Evolutionary conservation across 371 early-diverging fungal species (phyloP).

Genomic region (Mucor velutinosus): DNA sequence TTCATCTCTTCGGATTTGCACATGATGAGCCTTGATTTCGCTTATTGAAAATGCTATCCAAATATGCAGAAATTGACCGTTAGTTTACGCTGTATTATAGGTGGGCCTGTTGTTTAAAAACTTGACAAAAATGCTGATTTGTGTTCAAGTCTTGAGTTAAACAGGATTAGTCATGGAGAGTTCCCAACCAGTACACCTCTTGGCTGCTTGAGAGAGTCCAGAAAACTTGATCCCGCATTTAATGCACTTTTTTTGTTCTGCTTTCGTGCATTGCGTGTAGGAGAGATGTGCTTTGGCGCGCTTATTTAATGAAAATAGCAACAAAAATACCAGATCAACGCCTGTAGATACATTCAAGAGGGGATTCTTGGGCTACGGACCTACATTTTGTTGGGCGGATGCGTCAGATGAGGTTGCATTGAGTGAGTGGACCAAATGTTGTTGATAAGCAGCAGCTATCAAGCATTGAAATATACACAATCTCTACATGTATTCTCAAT

Average conservation of each 20-base stretch:
- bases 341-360: no score
- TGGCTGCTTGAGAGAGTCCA: no score
- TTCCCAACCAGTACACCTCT: not conserved
- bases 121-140: not conserved
- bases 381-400: no score
- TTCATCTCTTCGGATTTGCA: not conserved
- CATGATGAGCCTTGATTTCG: not conserved
- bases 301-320: no score
- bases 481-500: no score
- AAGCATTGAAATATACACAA: no score
- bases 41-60: not conserved
- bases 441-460: no score
- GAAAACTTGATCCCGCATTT: not conserved
- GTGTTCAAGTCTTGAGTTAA: not conserved
- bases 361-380: no score
- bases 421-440: no score
- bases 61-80: not conserved
- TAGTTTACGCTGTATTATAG: not conserved
- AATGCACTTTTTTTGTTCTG: not conserved
- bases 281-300: no score
- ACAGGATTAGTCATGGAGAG: not conserved
- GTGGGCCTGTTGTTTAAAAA: not conserved
- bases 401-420: no score
- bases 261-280: not conserved
- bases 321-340: no score